These are phyloP conservation scores for Colletotrichum incanum DNA, from an alignment of 2,329 filamentous ascomycete genomes.

Conservation along the genomic window DNA sequence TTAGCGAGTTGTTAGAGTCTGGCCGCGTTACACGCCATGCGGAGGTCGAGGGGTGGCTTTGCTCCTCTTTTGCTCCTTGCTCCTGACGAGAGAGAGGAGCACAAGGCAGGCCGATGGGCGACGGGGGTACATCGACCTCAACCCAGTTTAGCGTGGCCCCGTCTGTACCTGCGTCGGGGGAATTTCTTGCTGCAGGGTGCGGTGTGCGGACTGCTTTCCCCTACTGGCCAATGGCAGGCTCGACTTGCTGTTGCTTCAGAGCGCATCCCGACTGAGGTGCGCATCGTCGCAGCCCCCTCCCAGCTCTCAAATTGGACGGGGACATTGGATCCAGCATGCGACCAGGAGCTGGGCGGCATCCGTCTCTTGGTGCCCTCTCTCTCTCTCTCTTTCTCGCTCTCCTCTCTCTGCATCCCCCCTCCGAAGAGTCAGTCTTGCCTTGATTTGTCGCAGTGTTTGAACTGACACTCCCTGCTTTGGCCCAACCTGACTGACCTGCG, in stretches of 20 bases:
- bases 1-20: constrained; percentile 32
- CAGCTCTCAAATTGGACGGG: constrained; percentile 34
- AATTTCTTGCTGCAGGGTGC: constrained; percentile 35
- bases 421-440: too few species aligned
- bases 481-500: background rate
- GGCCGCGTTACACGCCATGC: constrained; percentile 35
- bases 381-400: background rate
- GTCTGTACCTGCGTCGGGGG: constrained; percentile 42
- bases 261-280: constrained; percentile 12
- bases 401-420: too few species aligned
- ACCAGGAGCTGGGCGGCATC: too few species aligned
- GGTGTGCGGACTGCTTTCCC: background rate
- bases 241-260: constrained; percentile 17
- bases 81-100: background rate
- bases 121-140: constrained; percentile 24
- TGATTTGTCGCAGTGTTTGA: too few species aligned
- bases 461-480: too few species aligned
- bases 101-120: background rate
- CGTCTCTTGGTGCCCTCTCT: background rate
- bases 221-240: constrained; percentile 11
- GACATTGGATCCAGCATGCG: constrained; percentile 36
- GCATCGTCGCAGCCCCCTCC: constrained; percentile 1
- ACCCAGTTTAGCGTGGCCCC: constrained; percentile 31
- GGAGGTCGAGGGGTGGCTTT: constrained; percentile 17
- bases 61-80: background rate